A percentile compares a stretch with the other conserved stretches of the same genome.
These are phyloP conservation scores for Penicillium herquei DNA, from an alignment of 495 filamentous ascomycete species.

Conservation along the genomic window DNA sequence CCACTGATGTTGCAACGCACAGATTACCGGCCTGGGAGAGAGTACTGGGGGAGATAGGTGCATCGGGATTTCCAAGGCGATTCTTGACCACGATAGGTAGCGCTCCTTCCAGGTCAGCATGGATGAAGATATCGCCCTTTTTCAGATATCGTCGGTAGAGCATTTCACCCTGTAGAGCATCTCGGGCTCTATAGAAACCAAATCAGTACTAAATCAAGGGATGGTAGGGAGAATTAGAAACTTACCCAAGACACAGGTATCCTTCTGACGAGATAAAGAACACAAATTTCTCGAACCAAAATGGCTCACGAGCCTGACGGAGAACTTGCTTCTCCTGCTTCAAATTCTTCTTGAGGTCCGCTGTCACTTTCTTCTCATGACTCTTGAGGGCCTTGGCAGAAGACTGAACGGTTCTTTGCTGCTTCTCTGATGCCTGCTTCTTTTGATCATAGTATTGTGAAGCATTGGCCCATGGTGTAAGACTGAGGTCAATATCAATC, in stretches of 20 bases:
- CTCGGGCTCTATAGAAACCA: conserved; percentile 58
- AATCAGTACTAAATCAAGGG: conserved; percentile 6
- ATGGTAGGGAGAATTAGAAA: not conserved
- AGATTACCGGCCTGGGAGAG: conserved; percentile 85
- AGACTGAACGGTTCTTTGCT: conserved; percentile 79
- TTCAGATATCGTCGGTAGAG: conserved; percentile 80
- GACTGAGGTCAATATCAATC: conserved; percentile 80
- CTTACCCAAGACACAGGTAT: conserved; percentile 75
- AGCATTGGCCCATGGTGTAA: conserved; percentile 85
- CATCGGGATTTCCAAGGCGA: conserved; percentile 65
- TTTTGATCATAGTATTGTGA: conserved; percentile 89
- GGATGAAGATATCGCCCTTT: conserved; percentile 87
- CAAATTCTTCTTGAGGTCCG: conserved; percentile 79
- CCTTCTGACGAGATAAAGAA: conserved; percentile 97
- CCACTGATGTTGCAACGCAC: conserved; percentile 76
- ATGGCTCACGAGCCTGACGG: conserved; percentile 72
- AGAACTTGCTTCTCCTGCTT: conserved; percentile 91
- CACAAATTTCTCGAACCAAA: conserved; percentile 96
- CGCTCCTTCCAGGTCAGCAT: conserved; percentile 86
- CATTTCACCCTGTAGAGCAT: conserved; percentile 87
- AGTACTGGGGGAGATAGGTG: conserved; percentile 87
- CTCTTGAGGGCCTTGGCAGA: conserved; percentile 84
- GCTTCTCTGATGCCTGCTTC: conserved; percentile 76
- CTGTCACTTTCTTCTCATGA: conserved; percentile 80
- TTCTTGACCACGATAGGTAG: conserved; percentile 85